Evolutionary conservation across 805 yeast species (phyloP), one percentile per base, ranked within the genome.

Genomic region (Metschnikowia sp.): DNA sequence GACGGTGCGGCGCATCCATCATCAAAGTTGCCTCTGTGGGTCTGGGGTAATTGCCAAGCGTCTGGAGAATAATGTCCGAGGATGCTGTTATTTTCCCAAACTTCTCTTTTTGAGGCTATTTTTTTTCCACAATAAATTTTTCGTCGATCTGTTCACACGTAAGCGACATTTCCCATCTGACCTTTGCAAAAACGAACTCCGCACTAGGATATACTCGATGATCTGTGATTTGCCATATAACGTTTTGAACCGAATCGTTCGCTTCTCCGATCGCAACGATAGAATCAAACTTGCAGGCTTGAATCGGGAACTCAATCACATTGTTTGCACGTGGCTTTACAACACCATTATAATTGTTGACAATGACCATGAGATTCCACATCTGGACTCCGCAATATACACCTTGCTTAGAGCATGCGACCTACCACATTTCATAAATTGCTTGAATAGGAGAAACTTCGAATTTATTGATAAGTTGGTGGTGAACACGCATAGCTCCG

Each of bases 401-500:
- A 48, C 56, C 4, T 22, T 54, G 12, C 26, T 60, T n/a, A 32
- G 46, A 10, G 45, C 50, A 8, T 32, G 45, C 9, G 42, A 47
- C 10, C 33, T 61, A 12, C 33, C 42, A 9, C 32, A 5, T 3
- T 58, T 61, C 38, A 52, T 56, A 7, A 32, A 38, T 11, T 38
- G 51, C 15, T 39, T 60, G 34, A 43, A 42, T 10, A 38, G 31
- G 6, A 29, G 18, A 22, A 60, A 39, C 40, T 61, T 60, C 38
- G 44, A 32, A 12, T 51, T 45, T 47, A 47, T 61, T n/a, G 40
- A 49, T 3, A 37, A 45, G 19, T 43, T 61, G 18, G 50, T 58
- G n/a, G 41, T 61, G 32, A 60, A 58, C 40, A 44, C 62, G 4
- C 64, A 61, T 22, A 46, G 51, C 8, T 42, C 54, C 13, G 55